phyloP scores from a whole-genome alignment of 176 grass and related monocot species.

The Typha latifolia region DNA sequence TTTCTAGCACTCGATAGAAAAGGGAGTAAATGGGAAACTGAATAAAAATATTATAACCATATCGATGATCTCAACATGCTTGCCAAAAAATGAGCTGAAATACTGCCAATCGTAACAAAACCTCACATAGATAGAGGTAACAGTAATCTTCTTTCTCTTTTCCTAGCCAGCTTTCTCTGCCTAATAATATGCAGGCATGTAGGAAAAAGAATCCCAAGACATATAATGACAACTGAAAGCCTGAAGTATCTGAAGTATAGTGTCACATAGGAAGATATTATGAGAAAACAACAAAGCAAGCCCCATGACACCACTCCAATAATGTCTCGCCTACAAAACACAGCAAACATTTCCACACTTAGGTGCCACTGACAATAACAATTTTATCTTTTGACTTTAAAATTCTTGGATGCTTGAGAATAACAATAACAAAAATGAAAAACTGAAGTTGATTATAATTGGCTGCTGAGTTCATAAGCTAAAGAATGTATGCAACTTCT shows the following conservation, averaged over 20 bases:
- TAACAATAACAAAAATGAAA: too few relatives aligned
- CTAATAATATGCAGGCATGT: constrained; percentile 70
- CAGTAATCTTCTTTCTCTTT: constrained; percentile 83
- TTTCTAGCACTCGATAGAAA: neutral
- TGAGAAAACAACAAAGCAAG: constrained; percentile 76
- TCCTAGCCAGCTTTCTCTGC: constrained; percentile 83
- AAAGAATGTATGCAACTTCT: too few relatives aligned
- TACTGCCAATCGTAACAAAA: neutral
- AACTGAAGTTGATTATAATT: too few relatives aligned
- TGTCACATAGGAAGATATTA: constrained; percentile 80
- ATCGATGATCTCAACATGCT: neutral
- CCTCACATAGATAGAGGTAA: constrained; percentile 89
- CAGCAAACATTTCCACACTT: constrained; percentile 19
- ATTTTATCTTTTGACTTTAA: neutral
- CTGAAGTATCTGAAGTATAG: constrained; percentile 88
- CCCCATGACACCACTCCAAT: constrained; percentile 81
- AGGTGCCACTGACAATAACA: neutral
- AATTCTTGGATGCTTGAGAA: too few relatives aligned
- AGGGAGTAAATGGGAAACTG: neutral
- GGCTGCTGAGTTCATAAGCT: too few relatives aligned
- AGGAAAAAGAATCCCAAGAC: constrained; percentile 73
- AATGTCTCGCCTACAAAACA: constrained; percentile 60
- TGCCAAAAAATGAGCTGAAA: constrained; percentile 20
- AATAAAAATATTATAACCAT: neutral
- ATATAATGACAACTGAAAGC: constrained; percentile 75